Conservation (phyloP, 108 stramenopile genomes). For the Cyclotella kingstonii region DNA sequence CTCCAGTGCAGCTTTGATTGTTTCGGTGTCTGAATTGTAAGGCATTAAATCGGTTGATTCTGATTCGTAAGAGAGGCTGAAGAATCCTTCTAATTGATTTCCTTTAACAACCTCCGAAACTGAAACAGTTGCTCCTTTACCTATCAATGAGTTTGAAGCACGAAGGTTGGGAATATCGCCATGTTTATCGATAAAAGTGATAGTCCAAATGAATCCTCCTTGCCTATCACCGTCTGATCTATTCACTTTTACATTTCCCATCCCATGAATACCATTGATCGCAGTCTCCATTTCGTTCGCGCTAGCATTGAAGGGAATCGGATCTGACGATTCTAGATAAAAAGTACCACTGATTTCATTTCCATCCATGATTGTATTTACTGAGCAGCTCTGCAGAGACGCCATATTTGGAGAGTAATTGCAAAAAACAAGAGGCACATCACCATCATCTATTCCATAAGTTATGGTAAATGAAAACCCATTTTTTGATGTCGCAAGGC, state of each 20-base stretch:
- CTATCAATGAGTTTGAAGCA: slow-evolving; percentile 49
- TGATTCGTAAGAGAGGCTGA: slow-evolving; percentile 39
- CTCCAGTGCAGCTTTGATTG: slow-evolving; percentile 54
- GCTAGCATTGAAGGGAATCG: slow-evolving; percentile 60
- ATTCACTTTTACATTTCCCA: slow-evolving; percentile 63
- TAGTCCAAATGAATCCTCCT: slow-evolving; percentile 64
- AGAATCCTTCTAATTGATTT: slow-evolving; percentile 73
- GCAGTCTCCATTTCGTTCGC: slow-evolving; percentile 58
- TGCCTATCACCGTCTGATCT: slow-evolving; percentile 48
- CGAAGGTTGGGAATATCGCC: slow-evolving; percentile 59
- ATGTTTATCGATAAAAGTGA: slow-evolving; percentile 60
- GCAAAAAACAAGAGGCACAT: slow-evolving; percentile 47
- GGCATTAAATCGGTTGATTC: slow-evolving; percentile 51
- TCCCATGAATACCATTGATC: slow-evolving; percentile 47
- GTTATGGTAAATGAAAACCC: slow-evolving; percentile 64
- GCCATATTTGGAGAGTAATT: slow-evolving; percentile 19
- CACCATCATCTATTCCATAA: slow-evolving; percentile 47
- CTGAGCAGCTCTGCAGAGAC: slow-evolving; percentile 39
- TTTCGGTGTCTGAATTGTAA: slow-evolving; percentile 41
- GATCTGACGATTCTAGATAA: slow-evolving; percentile 56
- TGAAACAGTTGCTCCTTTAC: slow-evolving; percentile 49
- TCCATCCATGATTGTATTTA: slow-evolving; percentile 74
- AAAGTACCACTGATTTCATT: slow-evolving; percentile 70
- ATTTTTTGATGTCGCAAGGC: slow-evolving; percentile 36
- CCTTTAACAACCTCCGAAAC: slow-evolving; percentile 59